Evolutionary conservation across 441 rosid genomes (phyloP).

Genomic region (Cnidoscolus chayamansa): DNA sequence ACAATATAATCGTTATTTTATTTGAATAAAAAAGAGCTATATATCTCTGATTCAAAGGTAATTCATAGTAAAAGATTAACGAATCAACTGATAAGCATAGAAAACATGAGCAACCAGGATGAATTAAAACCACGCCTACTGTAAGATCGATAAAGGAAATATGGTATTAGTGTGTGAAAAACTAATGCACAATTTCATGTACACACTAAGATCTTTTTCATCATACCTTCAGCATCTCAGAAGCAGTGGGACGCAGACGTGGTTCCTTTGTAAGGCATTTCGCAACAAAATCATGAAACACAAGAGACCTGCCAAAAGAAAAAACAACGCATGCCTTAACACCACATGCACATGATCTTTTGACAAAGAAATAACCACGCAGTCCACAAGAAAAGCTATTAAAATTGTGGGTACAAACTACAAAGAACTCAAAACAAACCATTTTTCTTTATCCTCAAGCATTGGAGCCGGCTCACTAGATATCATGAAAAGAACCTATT

Average conservation of each 20-base stretch:
- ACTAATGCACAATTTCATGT: slow-evolving; percentile 5
- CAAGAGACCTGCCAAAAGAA: slow-evolving; percentile 73
- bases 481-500: slow-evolving; percentile 97
- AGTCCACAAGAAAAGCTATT: neutral
- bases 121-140: neutral
- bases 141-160: neutral
- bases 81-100: neutral
- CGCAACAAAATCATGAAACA: slow-evolving; percentile 98
- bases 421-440: slow-evolving; percentile 50
- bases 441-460: slow-evolving; percentile 99
- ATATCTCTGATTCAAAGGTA: neutral
- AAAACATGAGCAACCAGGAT: neutral
- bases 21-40: neutral
- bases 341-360: slow-evolving; percentile 6
- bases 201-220: neutral
- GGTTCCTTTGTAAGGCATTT: slow-evolving; percentile 97
- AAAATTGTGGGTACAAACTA: neutral
- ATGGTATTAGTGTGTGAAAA: neutral
- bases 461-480: slow-evolving; percentile 99
- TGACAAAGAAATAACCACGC: neutral
- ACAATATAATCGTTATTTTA: neutral
- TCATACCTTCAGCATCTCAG: slow-evolving; percentile 91
- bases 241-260: slow-evolving; percentile 91
- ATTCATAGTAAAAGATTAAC: neutral
- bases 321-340: slow-evolving; percentile 22